phyloP scores from a whole-genome alignment of 768 basidiomycete genomes.

The Trametes coccinea region DNA sequence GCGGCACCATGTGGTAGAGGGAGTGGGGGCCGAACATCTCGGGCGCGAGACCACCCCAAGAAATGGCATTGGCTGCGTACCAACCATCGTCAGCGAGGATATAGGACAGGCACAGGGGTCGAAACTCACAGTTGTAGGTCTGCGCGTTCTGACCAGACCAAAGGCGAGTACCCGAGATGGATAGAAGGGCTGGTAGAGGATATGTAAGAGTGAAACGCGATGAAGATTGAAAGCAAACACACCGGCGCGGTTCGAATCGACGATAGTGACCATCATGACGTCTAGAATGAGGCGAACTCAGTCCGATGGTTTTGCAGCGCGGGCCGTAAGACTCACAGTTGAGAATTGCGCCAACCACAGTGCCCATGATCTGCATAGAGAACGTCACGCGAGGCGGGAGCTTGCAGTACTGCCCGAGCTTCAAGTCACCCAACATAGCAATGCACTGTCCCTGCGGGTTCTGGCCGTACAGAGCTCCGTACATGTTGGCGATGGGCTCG shows the following conservation, averaged over 20 bases:
- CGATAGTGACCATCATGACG: constrained; percentile 33
- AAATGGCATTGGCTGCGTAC: constrained; percentile 40
- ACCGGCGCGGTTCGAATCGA: constrained; percentile 31
- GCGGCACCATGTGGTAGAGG: constrained; percentile 20
- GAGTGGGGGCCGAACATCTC: constrained; percentile 22
- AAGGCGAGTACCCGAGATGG: constrained; percentile 52
- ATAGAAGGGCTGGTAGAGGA: constrained; percentile 40
- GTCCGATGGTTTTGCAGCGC: background rate
- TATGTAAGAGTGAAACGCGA: background rate
- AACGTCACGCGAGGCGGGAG: constrained; percentile 65
- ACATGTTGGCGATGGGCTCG: constrained; percentile 34
- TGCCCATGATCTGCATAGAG: constrained; percentile 41
- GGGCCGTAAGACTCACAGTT: constrained; percentile 33
- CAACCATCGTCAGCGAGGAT: background rate
- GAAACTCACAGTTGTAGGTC: constrained; percentile 46
- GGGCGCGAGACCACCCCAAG: constrained; percentile 55
- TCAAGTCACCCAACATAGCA: constrained; percentile 58
- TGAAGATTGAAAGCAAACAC: background rate
- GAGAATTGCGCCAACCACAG: constrained; percentile 52
- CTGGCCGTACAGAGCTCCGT: constrained; percentile 47
- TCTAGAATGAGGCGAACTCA: constrained; percentile 13
- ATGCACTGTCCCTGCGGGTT: constrained; percentile 44
- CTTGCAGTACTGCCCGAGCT: constrained; percentile 57
- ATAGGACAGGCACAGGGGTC: background rate
- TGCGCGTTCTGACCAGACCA: constrained; percentile 54